Evolutionary conservation across 352 stramenopile species (phyloP).

Genomic region (Blastocystis sp.): DNA sequence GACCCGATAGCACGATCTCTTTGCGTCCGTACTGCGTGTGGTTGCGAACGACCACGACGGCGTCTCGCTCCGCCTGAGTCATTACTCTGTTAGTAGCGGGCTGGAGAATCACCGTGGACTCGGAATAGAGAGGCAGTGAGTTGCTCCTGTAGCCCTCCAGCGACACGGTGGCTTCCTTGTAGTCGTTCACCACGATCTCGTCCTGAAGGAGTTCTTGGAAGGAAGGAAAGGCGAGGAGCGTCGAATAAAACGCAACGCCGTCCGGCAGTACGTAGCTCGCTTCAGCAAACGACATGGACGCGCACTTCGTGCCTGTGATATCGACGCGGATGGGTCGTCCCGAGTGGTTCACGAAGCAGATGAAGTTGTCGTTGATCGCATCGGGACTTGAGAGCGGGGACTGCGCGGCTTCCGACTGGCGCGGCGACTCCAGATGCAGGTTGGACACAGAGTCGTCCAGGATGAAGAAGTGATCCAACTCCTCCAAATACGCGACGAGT

Average conservation of each 20-base stretch:
- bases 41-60: not conserved
- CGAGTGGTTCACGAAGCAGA: conserved; percentile 67
- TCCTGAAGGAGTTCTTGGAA: conserved; percentile 5
- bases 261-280: not conserved
- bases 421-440: not conserved
- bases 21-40: conserved; percentile 38
- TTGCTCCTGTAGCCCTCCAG: conserved; percentile 7
- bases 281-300: not conserved
- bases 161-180: not conserved
- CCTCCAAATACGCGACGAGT: not conserved
- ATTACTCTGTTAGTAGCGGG: not conserved
- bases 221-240: conserved; percentile 28
- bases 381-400: not conserved
- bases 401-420: conserved; percentile 15
- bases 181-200: not conserved
- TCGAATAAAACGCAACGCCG: conserved; percentile 6
- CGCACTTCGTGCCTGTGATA: not conserved
- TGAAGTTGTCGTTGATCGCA: not conserved
- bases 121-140: conserved; percentile 17
- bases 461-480: not conserved
- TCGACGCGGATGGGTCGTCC: not conserved
- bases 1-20: conserved; percentile 25
- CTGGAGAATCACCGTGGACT: not conserved
- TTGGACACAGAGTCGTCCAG: not conserved
- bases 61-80: not conserved